Base-by-base conservation (phyloP, 495 filamentous ascomycete species). In the Friedmanniomyces endolithicus region DNA sequence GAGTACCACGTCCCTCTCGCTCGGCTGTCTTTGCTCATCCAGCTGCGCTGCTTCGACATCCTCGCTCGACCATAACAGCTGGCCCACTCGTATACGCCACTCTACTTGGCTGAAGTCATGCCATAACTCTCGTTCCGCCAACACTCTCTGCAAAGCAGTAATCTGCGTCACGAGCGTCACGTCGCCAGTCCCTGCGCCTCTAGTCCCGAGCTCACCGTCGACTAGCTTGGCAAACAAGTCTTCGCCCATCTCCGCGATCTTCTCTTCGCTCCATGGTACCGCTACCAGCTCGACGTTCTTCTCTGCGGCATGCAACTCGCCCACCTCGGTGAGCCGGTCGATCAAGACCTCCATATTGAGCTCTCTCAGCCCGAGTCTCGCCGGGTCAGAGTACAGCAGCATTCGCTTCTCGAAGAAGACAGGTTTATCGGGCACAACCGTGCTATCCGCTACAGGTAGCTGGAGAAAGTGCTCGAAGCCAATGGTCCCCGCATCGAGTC, bases 1-100 rank as follows among this genome's bases (percentile, higher is more conserved):
- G 7, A 94, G 69, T 22, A 90, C 67, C 79, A 86, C 88, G 53
- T 88, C 88, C 58, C 84, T 78, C 54, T 83, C 78, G 41, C 69
- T 68, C 45, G 68, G 60, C 63, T 68, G 61, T 6, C 46, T 52
- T 27, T 58, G 43, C 19, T 54, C 48, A 45, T 69, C 67, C 16
- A 67, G 64, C 8, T 67, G 55, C 1, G 73, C 71, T 31, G 77
- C 64, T 49, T 80, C 68, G 14, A 78, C 77, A 50, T 78, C 79
- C 37, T 71, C 71, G 14, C 51, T 53, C 19, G 81, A 84, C 86
- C 86, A 94, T 17, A 94, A 70, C 55, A 92, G 68, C 62, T 92
- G 87, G n/a, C 88, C 87, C 0, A 85, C 75, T 11, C 83, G 72
- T 25, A 90, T 79, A 19, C 88, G 75, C 86, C 86, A 90, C 63